Percentiles rank a stretch among this genome's conserved stretches.
phyloP scores from a whole-genome alignment of 208 protist genomes.

The Phytomonas sp. region DNA sequence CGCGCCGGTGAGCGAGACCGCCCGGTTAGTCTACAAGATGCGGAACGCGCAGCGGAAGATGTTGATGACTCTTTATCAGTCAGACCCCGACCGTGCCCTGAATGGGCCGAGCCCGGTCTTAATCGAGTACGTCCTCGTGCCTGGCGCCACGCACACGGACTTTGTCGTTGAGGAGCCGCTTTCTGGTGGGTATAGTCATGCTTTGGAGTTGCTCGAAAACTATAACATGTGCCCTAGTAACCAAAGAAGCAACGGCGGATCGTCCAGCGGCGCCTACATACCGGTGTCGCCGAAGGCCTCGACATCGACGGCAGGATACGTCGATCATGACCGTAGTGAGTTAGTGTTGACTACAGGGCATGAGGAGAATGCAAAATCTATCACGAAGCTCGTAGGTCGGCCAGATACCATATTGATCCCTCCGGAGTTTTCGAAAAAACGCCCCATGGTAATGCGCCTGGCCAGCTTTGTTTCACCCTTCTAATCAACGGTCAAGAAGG shows the following conservation, averaged over 20 bases:
- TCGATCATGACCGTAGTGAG: not conserved
- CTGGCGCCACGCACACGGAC: constrained; percentile 69
- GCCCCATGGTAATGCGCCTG: constrained; percentile 35
- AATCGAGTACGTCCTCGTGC: constrained; percentile 64
- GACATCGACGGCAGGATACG: not conserved
- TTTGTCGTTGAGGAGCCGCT: constrained; percentile 78
- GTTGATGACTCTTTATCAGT: constrained; percentile 20
- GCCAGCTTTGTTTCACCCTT: constrained; percentile 53
- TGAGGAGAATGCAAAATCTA: constrained; percentile 15
- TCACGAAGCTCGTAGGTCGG: constrained; percentile 16
- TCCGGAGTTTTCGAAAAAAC: constrained; percentile 25
- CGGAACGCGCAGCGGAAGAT: constrained; percentile 48
- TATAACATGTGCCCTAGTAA: constrained; percentile 31
- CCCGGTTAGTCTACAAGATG: constrained; percentile 61
- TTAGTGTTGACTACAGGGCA: not conserved
- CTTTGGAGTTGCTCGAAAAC: constrained; percentile 65
- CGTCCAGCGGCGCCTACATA: not conserved
- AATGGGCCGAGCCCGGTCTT: constrained; percentile 25
- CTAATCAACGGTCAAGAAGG: constrained; percentile 10
- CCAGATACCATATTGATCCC: constrained; percentile 47
- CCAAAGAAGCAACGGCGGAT: not conserved
- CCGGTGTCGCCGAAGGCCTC: constrained; percentile 9
- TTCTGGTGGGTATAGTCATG: constrained; percentile 35
- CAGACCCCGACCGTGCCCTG: constrained; percentile 17
- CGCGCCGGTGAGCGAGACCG: constrained; percentile 67